Conservation (phyloP, 2,329 filamentous ascomycete species). For the Nemania abortiva region DNA sequence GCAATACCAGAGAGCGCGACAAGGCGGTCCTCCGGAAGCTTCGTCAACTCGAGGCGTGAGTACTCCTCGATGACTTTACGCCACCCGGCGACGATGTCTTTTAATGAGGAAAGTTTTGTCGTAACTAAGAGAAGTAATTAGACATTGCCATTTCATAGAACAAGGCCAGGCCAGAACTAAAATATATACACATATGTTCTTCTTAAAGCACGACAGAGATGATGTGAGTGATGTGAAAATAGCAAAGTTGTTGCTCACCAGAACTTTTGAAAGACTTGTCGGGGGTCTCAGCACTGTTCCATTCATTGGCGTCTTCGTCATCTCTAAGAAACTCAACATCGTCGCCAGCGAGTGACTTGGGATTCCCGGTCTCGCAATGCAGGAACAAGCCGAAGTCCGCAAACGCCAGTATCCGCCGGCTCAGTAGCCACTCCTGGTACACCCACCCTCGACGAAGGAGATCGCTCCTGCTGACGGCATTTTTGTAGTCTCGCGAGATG, state of each 20-base stretch:
- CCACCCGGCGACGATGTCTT: conserved; percentile 16
- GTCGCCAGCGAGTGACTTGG: conserved; percentile 5
- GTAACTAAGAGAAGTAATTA: background rate
- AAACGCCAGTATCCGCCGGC: conserved; percentile 28
- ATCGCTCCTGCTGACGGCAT: conserved; percentile 15
- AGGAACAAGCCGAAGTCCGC: conserved; percentile 25
- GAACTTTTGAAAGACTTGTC: conserved; percentile 29
- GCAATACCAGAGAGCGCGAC: conserved; percentile 31
- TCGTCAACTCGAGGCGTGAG: conserved; percentile 26
- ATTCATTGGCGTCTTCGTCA: conserved; percentile 17
- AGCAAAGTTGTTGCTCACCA: background rate
- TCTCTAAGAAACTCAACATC: conserved; percentile 9
- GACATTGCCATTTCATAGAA: background rate
- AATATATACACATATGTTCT: background rate
- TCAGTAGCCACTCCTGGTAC: conserved; percentile 35
- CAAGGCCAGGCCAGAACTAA: background rate
- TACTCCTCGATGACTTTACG: conserved; percentile 24
- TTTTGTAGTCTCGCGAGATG: conserved; percentile 19
- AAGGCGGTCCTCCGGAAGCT: conserved; percentile 29
- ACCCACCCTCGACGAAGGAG: conserved; percentile 33
- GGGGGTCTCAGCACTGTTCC: conserved; percentile 10
- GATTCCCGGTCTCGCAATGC: conserved; percentile 20
- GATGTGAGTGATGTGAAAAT: background rate
- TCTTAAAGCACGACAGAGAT: background rate
- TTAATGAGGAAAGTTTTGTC: background rate